Conservation (phyloP, 106 monocot species). For the Agapanthus africanus region DNA sequence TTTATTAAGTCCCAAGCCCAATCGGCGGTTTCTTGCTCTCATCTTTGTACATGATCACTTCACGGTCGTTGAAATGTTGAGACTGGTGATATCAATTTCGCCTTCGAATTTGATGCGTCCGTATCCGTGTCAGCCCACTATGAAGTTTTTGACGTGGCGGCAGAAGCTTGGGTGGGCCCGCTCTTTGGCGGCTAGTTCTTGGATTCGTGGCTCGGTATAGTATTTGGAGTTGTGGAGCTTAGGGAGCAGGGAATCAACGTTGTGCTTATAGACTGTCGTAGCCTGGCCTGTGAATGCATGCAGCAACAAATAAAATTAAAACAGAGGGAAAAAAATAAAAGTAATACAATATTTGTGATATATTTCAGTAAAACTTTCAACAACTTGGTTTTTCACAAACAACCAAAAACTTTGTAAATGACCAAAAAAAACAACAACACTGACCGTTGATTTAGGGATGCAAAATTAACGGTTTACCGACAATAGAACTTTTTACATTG, state of each 20-base stretch:
- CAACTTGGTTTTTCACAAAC: no score
- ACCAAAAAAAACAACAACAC: no score
- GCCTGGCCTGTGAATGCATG: no score
- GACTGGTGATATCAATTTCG: slow-evolving; percentile 65
- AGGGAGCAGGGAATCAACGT: slow-evolving; percentile 55
- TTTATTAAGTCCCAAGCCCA: slow-evolving; percentile 59
- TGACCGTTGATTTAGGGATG: no score
- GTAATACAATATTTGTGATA: no score
- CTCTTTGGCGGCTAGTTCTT: slow-evolving; percentile 75
- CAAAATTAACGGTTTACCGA: no score
- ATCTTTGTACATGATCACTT: slow-evolving; percentile 58
- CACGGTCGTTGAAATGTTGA: slow-evolving; percentile 66
- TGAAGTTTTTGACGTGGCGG: slow-evolving; percentile 57
- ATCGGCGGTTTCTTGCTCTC: not conserved
- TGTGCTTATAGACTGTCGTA: no score
- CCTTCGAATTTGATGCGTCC: slow-evolving; percentile 75
- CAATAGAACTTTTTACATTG: no score
- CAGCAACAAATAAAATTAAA: no score
- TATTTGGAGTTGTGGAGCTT: slow-evolving; percentile 54
- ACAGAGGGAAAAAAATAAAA: no score
- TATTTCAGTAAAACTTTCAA: no score
- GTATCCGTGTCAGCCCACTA: slow-evolving; percentile 59
- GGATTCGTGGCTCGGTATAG: slow-evolving; percentile 54
- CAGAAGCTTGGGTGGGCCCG: slow-evolving; percentile 58
- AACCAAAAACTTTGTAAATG: no score